phyloP scores from a whole-genome alignment of 148 eudicot genomes.

The Polygonum aviculare region DNA sequence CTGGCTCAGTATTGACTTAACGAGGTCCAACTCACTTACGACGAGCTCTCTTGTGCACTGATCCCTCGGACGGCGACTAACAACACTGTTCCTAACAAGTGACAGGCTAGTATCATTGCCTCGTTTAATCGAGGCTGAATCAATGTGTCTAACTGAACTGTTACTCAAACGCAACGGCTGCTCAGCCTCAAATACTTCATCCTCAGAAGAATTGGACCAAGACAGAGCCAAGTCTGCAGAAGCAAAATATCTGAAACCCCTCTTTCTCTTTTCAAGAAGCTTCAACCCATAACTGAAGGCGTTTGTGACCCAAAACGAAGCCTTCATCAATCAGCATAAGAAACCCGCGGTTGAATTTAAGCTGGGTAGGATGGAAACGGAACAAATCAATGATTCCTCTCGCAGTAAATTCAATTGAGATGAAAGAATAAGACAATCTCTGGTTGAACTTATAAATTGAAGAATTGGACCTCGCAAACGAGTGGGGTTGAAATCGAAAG shows the following conservation, averaged over 20 bases:
- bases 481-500: no score
- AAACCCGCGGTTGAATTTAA: not conserved
- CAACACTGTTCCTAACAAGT: not conserved
- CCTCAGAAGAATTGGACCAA: constrained; percentile 21
- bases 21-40: constrained; percentile 16
- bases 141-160: not conserved
- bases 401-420: no score
- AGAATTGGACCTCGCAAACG: no score
- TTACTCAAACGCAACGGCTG: constrained; percentile 5
- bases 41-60: constrained; percentile 1
- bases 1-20: constrained; percentile 23
- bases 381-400: no score
- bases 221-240: constrained; percentile 19
- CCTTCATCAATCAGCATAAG: constrained; percentile 35
- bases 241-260: constrained; percentile 17
- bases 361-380: not conserved
- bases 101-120: not conserved
- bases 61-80: not conserved
- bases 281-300: constrained; percentile 22
- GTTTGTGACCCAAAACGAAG: constrained; percentile 17
- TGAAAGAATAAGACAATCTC: no score
- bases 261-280: constrained; percentile 15
- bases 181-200: constrained; percentile 14
- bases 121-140: constrained; percentile 12
- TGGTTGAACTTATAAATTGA: no score